Evolutionary conservation across 352 stramenopile species (phyloP).

Genomic region (Phytophthora fragariae): DNA sequence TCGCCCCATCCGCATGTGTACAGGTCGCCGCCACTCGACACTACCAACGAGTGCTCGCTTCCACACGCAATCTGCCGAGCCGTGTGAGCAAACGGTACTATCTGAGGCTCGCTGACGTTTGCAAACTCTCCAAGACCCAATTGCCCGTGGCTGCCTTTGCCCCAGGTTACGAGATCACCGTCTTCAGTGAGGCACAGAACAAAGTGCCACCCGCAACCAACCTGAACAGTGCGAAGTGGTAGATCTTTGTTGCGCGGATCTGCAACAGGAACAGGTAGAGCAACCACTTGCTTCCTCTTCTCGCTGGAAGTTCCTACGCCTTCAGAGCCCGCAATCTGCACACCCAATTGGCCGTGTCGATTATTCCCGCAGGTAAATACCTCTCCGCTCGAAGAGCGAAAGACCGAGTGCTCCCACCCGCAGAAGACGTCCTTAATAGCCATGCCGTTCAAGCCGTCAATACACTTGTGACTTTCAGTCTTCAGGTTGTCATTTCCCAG

Average conservation of each 20-base stretch:
- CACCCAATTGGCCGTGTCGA: constrained; percentile 76
- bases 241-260: constrained; percentile 14
- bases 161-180: constrained; percentile 65
- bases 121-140: constrained; percentile 48
- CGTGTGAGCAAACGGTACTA: constrained; percentile 38
- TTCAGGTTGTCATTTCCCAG: constrained; percentile 44
- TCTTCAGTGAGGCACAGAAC: constrained; percentile 55
- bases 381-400: constrained; percentile 44
- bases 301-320: background rate
- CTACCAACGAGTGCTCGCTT: constrained; percentile 76
- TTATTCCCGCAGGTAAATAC: constrained; percentile 80
- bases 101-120: constrained; percentile 26
- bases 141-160: constrained; percentile 82
- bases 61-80: constrained; percentile 69
- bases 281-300: constrained; percentile 37
- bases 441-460: constrained; percentile 34
- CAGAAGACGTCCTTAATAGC: constrained; percentile 58
- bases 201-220: constrained; percentile 84
- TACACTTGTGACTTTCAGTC: constrained; percentile 33
- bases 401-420: constrained; percentile 84
- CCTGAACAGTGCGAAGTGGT: constrained; percentile 39
- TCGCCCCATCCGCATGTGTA: constrained; percentile 87
- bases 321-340: constrained; percentile 10
- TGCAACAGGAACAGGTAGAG: constrained; percentile 34
- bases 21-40: constrained; percentile 57